Conservation (phyloP, 345 rosid species). For the Clausena lansium region DNA sequence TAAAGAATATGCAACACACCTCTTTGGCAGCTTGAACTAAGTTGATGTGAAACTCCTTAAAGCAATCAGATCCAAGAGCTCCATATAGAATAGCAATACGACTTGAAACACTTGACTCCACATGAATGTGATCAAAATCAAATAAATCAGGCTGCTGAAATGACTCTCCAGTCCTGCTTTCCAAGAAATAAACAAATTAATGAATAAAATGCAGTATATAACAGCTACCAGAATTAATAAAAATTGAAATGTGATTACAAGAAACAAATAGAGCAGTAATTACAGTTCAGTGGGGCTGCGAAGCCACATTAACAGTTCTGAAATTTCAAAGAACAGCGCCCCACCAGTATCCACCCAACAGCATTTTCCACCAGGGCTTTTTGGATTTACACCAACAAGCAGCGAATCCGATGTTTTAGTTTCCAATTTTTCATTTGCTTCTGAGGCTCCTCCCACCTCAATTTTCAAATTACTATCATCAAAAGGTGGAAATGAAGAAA, state of each 20-base stretch:
- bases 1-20: slow-evolving; percentile 34
- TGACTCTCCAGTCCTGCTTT: slow-evolving; percentile 52
- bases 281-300: slow-evolving; percentile 44
- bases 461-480: slow-evolving; percentile 43
- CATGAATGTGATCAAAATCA: slow-evolving; percentile 81
- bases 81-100: slow-evolving; percentile 83
- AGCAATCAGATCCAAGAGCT: slow-evolving; percentile 88
- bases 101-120: slow-evolving; percentile 53
- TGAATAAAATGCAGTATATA: background rate
- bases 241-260: background rate
- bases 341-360: slow-evolving; percentile 97
- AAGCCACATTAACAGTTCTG: slow-evolving; percentile 69
- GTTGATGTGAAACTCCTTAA: slow-evolving; percentile 65
- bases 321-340: slow-evolving; percentile 65
- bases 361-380: slow-evolving; percentile 59
- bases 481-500: slow-evolving; percentile 74
- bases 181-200: slow-evolving; percentile 24
- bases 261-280: slow-evolving; percentile 22
- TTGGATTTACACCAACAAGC: slow-evolving; percentile 54
- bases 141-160: slow-evolving; percentile 81
- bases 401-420: slow-evolving; percentile 38
- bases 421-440: slow-evolving; percentile 24
- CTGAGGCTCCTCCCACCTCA: slow-evolving; percentile 20
- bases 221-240: background rate
- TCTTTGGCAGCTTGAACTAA: slow-evolving; percentile 72